Evolutionary conservation across 306 rosid species (phyloP), one percentile per base, ranked within the genome.

Genomic region (Amphicarpaea edgeworthii): DNA sequence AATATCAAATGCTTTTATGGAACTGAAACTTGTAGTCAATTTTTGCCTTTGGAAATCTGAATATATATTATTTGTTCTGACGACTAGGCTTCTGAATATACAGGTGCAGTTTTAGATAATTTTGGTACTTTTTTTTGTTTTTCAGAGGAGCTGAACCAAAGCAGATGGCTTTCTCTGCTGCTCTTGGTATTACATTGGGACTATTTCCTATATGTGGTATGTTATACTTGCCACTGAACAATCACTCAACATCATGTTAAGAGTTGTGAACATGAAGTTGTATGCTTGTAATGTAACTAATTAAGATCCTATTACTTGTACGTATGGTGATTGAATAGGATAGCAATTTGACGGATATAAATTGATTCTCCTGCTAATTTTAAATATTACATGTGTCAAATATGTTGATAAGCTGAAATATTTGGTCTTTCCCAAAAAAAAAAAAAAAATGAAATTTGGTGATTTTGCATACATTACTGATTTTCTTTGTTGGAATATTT

Each of bases 81-180:
- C 24, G 59, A 38, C 11, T 43, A 58, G 32, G 51, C 72, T 75
- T 46, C 50, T 40, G 19, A 38, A 30, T 71, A 30, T 71, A 45
- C 3, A n/a, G 20, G 15, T 45, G 42, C 28, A 11, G 34, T 50
- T 42, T 3, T n/a, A n/a, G 47, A 43, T 68, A 53, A 38, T 19
- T 68, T 68, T 24, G 45, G 37, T 68, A 20, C 58, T 65, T 70
- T 65, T 17, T 49, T 59, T 75, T 24, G 4, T 30, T 43, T 70
- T 75, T 62, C 81, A 95, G 98, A 85, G 98, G 97, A 63, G 93
- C 97, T 21, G 97, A 95, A 73, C 98, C 98, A 8, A 85, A 77
- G 8, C 91, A 85, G 66, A 70, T 93, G 88, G 97, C 98, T 15
- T 93, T 91, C 79, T 93, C 98, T 72, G 90, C 93, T n/a, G 92